Conservation (phyloP, 2,329 filamentous ascomycete species). For the Penicillium corylophilum region DNA sequence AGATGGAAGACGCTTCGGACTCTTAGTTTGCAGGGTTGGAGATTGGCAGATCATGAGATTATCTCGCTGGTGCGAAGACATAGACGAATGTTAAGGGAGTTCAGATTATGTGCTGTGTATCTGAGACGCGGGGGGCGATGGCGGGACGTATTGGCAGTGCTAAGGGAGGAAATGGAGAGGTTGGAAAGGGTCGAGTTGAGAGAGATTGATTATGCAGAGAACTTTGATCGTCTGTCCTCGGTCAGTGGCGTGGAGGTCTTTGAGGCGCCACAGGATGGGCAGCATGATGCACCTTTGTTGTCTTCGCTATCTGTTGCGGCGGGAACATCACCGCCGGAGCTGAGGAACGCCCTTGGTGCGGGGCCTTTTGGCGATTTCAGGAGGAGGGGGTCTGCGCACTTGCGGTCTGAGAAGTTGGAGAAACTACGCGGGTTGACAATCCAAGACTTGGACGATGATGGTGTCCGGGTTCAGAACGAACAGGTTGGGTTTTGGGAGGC, state of each 20-base stretch:
- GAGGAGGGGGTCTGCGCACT: neutral
- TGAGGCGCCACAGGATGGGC: neutral
- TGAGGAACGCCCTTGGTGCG: neutral
- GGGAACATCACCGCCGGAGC: constrained; percentile 11
- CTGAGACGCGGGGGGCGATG: constrained; percentile 60
- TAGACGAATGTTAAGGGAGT: constrained; percentile 55
- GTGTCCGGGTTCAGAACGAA: constrained; percentile 30
- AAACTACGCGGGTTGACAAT: constrained; percentile 27
- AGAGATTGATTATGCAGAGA: constrained; percentile 58
- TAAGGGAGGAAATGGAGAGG: constrained; percentile 57
- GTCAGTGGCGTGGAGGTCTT: constrained; percentile 19
- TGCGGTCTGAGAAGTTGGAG: constrained; percentile 13
- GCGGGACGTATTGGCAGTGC: constrained; percentile 58
- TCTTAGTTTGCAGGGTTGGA: constrained; percentile 66
- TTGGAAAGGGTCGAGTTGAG: constrained; percentile 64
- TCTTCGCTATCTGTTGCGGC: constrained; percentile 22
- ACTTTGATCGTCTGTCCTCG: constrained; percentile 49
- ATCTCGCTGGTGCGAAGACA: constrained; percentile 58
- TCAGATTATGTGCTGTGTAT: constrained; percentile 61
- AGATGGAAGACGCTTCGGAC: constrained; percentile 62
- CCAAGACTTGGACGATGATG: constrained; percentile 41
- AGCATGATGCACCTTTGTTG: neutral
- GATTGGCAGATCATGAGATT: constrained; percentile 60
- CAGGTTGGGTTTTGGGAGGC: constrained; percentile 40
- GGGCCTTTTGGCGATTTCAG: neutral